A percentile compares a stretch with the other conserved stretches of the same genome.
phyloP scores from a whole-genome alignment of 2,329 filamentous ascomycete genomes.

The Talaromyces amestolkiae region DNA sequence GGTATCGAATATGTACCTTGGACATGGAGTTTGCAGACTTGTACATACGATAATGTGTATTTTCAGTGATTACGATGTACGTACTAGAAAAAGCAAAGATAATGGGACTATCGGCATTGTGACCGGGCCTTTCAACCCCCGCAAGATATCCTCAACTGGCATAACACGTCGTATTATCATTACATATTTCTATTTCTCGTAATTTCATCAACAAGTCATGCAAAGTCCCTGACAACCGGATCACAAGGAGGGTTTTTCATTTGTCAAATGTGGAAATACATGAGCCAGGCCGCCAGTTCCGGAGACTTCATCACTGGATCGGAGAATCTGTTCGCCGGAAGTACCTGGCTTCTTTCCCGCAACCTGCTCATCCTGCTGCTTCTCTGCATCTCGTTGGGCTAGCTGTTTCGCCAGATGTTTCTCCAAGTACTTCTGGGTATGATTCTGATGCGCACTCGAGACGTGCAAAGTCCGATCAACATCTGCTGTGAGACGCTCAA shows the following conservation, averaged over 20 bases:
- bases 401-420: constrained; percentile 11
- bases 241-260: constrained; percentile 20
- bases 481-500: constrained; percentile 58
- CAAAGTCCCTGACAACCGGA: neutral
- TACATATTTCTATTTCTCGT: constrained; percentile 4
- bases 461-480: constrained; percentile 56
- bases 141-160: neutral
- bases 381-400: neutral
- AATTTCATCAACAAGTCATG: neutral
- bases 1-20: neutral
- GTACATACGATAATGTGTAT: too few species aligned
- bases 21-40: neutral
- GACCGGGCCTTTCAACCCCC: neutral
- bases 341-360: neutral
- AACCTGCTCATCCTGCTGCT: neutral
- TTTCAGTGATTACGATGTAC: too few species aligned
- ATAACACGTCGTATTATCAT: neutral
- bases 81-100: neutral
- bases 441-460: constrained; percentile 47
- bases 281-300: constrained; percentile 29
- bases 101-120: neutral
- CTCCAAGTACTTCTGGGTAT: constrained; percentile 35
- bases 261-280: constrained; percentile 37
- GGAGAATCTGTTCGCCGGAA: constrained; percentile 10
- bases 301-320: neutral